Conservation (phyloP, 164 flowering plant genomes). For the Saururus chinensis region DNA sequence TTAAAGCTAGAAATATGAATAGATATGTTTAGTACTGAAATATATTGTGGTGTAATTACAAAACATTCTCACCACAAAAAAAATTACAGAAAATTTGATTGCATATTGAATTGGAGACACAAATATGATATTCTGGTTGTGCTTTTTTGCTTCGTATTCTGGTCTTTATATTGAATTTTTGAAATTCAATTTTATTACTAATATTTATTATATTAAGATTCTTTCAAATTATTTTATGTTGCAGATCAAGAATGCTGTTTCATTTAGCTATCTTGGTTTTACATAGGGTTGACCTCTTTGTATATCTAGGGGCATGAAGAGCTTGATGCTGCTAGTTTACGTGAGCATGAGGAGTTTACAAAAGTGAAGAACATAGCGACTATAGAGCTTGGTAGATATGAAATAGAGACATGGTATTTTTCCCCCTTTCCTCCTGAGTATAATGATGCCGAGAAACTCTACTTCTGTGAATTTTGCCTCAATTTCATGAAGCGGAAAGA, state of each 20-base stretch:
- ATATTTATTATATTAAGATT: no score
- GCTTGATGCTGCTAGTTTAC: conserved; percentile 98
- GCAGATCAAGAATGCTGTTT: neutral
- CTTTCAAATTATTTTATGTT: neutral
- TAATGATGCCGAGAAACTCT: conserved; percentile 74
- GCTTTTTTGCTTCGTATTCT: no score
- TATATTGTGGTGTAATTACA: no score
- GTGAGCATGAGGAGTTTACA: conserved; percentile 97
- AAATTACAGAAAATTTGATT: no score
- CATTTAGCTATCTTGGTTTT: no score
- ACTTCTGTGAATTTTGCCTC: conserved; percentile 95
- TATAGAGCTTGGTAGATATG: conserved; percentile 95
- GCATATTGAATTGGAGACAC: no score
- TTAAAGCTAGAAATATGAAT: no score
- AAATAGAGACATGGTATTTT: conserved; percentile 98
- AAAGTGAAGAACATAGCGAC: conserved; percentile 97
- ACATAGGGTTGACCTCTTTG: neutral
- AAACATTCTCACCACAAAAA: no score
- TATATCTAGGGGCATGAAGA: conserved; percentile 67
- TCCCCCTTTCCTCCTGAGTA: conserved; percentile 99
- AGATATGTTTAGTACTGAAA: no score
- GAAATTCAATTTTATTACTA: no score
- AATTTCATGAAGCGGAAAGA: conserved; percentile 98
- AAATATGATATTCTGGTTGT: no score
- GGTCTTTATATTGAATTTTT: no score